Base-by-base conservation (phyloP, 148 eudicot species). In the Fagopyrum homotropicum region DNA sequence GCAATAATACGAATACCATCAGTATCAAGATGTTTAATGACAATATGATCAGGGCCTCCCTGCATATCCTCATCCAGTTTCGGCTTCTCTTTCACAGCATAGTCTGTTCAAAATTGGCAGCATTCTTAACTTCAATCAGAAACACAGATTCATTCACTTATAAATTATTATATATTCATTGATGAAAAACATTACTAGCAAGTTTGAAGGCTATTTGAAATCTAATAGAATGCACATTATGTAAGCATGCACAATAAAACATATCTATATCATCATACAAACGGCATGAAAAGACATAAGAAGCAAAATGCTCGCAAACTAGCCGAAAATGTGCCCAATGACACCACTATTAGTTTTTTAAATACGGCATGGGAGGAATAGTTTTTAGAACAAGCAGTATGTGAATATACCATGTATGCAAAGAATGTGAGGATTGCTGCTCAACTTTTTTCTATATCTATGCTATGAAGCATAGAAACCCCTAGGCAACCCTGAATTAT, bases 1-100 rank as follows among this genome's bases (percentile, higher is more conserved):
- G 96, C 91, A 79, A 94, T 92, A 16, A 88, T 85, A 74, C 98
- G 98, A 75, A 94, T 86, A 69, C 92, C 87, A 76, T 94, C 98
- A 50, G 81, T 85, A 76, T 94, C 96, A 61, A 94, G 86, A 70
- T 85, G 77, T 85, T 84, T 91, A 59, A 94, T 84, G 80, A 91
- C 86, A 51, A 94, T 91, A 78, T 80, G 86, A 84, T 94, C 97
- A 63, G 90, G 86, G 72, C 98, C 98, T 78, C 97, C 98, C 75
- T 78, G 90, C 98, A 94, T 94, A 68, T 90, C 92, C 83, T 91
- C 88, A 54, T 61, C 81, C 79, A 90, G 82, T 16, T 69, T 71
- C 59, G 97, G 96, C 79, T 85, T 91, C 87, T 94, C 98, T 81
- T 88, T 90, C 75, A 94, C 85, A 44, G 86, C 83, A 78, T 94